Conservation (phyloP, 345 rosid genomes). For the Rhodamnia rubescens region DNA sequence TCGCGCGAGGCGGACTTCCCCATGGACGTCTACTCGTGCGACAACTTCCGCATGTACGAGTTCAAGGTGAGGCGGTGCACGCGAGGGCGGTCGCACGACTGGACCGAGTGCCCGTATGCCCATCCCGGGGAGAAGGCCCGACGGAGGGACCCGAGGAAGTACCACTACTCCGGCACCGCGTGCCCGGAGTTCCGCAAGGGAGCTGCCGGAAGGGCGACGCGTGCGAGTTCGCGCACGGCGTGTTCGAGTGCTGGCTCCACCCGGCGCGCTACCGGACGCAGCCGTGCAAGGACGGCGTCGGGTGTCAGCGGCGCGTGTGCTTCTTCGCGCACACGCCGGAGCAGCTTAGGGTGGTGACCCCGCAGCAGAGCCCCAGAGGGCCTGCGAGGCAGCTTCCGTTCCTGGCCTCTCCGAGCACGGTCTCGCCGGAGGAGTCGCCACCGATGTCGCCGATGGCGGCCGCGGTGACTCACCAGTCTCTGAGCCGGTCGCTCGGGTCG, state of each 20-base stretch:
- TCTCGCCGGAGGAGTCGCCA: conserved; percentile 28
- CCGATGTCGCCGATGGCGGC: conserved; percentile 48
- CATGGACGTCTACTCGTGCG: conserved; percentile 9
- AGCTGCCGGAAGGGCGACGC: conserved; percentile 9
- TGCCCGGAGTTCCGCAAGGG: conserved; percentile 16
- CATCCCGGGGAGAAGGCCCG: conserved; percentile 17
- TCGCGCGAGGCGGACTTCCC: background rate
- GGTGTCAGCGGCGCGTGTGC: conserved; percentile 66
- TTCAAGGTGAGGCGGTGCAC: conserved; percentile 10
- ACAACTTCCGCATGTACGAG: conserved; percentile 14
- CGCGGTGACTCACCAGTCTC: conserved; percentile 26
- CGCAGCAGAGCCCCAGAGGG: conserved; percentile 41
- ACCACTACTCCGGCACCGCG: conserved; percentile 10
- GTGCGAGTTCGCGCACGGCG: conserved; percentile 34
- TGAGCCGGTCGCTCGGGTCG: conserved; percentile 47
- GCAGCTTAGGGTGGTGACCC: conserved; percentile 47
- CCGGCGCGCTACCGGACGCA: conserved; percentile 85
- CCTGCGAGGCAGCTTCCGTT: conserved; percentile 18
- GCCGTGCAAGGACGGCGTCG: conserved; percentile 79
- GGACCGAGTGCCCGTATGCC: conserved; percentile 16
- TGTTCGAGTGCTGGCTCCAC: conserved; percentile 97
- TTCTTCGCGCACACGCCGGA: conserved; percentile 91
- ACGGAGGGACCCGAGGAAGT: conserved; percentile 11
- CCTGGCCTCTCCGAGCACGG: conserved; percentile 9
- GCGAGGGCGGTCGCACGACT: conserved; percentile 14